phyloP scores from a whole-genome alignment of 179 eudicot genomes.

The Monotropa hypopitys region DNA sequence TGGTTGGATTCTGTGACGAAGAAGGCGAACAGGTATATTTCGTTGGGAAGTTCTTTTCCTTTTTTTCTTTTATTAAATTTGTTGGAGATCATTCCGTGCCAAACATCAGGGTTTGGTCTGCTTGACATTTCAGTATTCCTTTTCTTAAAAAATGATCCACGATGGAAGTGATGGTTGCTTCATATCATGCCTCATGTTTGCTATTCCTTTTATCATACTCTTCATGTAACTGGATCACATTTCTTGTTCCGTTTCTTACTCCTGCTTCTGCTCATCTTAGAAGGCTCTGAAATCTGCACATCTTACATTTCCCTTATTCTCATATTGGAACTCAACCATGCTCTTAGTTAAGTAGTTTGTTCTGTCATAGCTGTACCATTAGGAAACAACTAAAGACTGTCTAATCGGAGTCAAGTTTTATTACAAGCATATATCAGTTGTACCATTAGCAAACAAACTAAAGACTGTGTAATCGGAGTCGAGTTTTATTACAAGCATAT shows the following conservation, averaged over 20 bases:
- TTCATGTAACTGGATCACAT: background rate
- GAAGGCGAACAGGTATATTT: constrained; percentile 67
- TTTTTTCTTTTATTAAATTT: background rate
- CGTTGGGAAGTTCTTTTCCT: background rate
- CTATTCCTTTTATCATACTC: background rate
- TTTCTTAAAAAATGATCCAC: background rate
- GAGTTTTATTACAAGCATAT: background rate
- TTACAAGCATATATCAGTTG: too few relatives aligned
- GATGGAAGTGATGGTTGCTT: background rate
- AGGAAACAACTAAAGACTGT: background rate
- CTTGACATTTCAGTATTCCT: background rate
- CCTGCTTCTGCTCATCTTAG: background rate
- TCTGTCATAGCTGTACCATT: background rate
- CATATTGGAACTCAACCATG: background rate
- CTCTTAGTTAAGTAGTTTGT: background rate
- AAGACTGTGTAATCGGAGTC: background rate
- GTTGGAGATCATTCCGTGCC: background rate
- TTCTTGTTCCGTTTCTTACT: background rate
- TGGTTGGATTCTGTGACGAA: constrained; percentile 70
- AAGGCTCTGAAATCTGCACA: background rate
- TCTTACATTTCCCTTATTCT: background rate
- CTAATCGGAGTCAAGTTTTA: background rate
- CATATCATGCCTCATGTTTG: background rate
- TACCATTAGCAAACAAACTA: background rate
- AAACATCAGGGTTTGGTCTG: background rate